Evolutionary conservation across 805 yeast genomes (phyloP).

Genomic region (Blastobotrys muscicola): DNA sequence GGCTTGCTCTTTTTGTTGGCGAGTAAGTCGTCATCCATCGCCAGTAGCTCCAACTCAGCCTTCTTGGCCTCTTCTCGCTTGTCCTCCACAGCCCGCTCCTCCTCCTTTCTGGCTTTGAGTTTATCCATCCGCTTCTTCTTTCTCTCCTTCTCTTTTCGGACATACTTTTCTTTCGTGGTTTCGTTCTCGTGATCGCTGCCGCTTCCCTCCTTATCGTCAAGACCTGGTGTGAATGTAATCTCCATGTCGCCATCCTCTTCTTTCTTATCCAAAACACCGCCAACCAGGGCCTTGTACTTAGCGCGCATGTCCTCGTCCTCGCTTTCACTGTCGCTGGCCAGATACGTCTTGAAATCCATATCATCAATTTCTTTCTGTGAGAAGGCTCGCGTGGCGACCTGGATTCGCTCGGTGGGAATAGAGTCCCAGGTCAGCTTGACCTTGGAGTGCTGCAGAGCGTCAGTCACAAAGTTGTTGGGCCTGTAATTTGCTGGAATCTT

Average conservation of each 20-base stretch:
- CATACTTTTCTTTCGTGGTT: conserved; percentile 68
- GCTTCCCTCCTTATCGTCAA: conserved; percentile 37
- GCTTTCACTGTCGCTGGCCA: conserved; percentile 68
- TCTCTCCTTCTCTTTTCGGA: conserved; percentile 87
- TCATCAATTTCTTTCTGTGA: conserved; percentile 58
- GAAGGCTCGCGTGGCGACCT: conserved; percentile 70
- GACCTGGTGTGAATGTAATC: conserved; percentile 87
- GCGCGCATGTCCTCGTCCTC: conserved; percentile 42
- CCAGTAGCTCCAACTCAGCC: conserved; percentile 66
- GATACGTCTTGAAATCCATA: conserved; percentile 41
- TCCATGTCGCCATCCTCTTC: conserved; percentile 69
- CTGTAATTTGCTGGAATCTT: conserved; percentile 68
- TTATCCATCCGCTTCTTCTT: conserved; percentile 75
- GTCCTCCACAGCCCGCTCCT: conserved; percentile 33
- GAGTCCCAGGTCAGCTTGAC: conserved; percentile 98
- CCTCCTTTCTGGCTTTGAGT: conserved; percentile 43
- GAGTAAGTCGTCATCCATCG: conserved; percentile 52
- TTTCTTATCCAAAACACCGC: conserved; percentile 8
- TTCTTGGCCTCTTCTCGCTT: conserved; percentile 33
- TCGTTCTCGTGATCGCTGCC: conserved; percentile 39
- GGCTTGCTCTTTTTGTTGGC: background rate
- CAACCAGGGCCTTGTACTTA: conserved; percentile 48
- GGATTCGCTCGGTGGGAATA: conserved; percentile 82
- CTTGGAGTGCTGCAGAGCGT: conserved; percentile 91
- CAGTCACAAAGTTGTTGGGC: conserved; percentile 80